Conservation (phyloP, 768 basidiomycete genomes). For the Kwoniella mangroviensis region DNA sequence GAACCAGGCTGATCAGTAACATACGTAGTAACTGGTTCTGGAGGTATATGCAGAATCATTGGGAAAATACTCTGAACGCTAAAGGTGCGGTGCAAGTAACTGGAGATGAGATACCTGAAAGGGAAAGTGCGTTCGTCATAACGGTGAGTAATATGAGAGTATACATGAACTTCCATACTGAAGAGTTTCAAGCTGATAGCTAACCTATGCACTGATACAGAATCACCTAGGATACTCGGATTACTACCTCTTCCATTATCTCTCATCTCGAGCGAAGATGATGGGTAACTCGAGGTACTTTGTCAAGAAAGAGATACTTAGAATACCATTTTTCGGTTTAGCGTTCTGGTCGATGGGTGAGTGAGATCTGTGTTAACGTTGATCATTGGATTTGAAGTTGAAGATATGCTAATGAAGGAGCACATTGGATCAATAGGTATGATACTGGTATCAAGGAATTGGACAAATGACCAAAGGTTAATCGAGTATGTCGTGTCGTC, state of each 20-base stretch:
- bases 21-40: slow-evolving; percentile 36
- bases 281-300: slow-evolving; percentile 44
- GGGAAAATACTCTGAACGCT: slow-evolving; percentile 38
- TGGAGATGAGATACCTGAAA: slow-evolving; percentile 37
- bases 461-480: slow-evolving; percentile 35
- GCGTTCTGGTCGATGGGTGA: slow-evolving; percentile 42
- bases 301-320: slow-evolving; percentile 42
- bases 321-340: slow-evolving; percentile 44
- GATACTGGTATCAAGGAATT: slow-evolving; percentile 47
- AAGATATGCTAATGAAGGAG: neutral
- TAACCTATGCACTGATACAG: slow-evolving; percentile 5
- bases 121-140: slow-evolving; percentile 41
- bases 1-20: neutral
- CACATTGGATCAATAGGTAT: slow-evolving; percentile 27
- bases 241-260: slow-evolving; percentile 40
- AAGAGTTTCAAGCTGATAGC: neutral
- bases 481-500: slow-evolving; percentile 33
- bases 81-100: slow-evolving; percentile 16
- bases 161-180: no score
- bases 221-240: slow-evolving; percentile 45
- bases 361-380: neutral
- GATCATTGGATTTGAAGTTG: no score
- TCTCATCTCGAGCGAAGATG: slow-evolving; percentile 38
- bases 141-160: slow-evolving; percentile 20
- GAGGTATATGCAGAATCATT: slow-evolving; percentile 47